Evolutionary conservation across 2,329 filamentous ascomycete genomes (phyloP).

Genomic region (Diaporthe destruens): DNA sequence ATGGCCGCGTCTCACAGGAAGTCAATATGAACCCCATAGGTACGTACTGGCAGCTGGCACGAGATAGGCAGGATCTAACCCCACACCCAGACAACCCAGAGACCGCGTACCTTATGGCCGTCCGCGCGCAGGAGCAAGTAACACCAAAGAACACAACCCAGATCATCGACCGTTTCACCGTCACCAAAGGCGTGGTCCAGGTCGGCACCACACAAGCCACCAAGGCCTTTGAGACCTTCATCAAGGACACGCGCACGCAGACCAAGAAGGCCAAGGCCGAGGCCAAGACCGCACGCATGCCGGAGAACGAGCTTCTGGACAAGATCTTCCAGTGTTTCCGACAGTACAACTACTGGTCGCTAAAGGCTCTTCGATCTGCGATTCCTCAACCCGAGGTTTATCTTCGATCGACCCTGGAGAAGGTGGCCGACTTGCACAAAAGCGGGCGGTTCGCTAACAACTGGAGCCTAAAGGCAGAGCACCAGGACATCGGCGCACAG

Average conservation of each 20-base stretch:
- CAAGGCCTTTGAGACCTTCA: slow-evolving; percentile 64
- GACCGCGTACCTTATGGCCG: slow-evolving; percentile 55
- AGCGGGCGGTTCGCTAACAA: slow-evolving; percentile 86
- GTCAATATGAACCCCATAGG: slow-evolving; percentile 48
- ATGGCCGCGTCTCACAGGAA: slow-evolving; percentile 53
- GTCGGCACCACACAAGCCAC: slow-evolving; percentile 64
- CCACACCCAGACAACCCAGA: slow-evolving; percentile 52
- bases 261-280: slow-evolving; percentile 74
- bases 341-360: slow-evolving; percentile 91
- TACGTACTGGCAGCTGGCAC: neutral
- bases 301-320: slow-evolving; percentile 88
- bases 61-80: slow-evolving; percentile 2
- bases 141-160: slow-evolving; percentile 62
- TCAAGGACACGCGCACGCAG: slow-evolving; percentile 63
- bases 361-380: slow-evolving; percentile 82
- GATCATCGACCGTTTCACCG: slow-evolving; percentile 63
- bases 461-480: slow-evolving; percentile 84
- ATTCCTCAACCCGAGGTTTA: slow-evolving; percentile 94
- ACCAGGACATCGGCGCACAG: slow-evolving; percentile 59
- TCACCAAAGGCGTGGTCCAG: slow-evolving; percentile 68
- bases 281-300: slow-evolving; percentile 91
- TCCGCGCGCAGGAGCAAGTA: slow-evolving; percentile 60
- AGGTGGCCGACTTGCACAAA: slow-evolving; percentile 85
- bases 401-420: slow-evolving; percentile 85
- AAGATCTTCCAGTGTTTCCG: slow-evolving; percentile 86